These are phyloP conservation scores for Exophiala phaeomuriformis DNA, from an alignment of 2,329 filamentous ascomycete species.

Conservation along the genomic window DNA sequence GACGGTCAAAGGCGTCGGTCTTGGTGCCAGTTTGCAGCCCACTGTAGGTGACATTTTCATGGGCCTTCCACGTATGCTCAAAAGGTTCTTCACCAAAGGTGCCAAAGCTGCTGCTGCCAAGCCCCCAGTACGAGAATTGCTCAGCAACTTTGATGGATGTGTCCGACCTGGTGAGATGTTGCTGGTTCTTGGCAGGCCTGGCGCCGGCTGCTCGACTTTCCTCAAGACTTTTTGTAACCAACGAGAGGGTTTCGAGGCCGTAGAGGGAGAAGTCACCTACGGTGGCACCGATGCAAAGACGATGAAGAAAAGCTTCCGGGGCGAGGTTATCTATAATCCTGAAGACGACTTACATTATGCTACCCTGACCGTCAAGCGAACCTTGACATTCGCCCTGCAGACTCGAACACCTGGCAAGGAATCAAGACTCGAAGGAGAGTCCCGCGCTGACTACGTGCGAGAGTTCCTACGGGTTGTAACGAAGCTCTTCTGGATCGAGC, in stretches of 20 bases:
- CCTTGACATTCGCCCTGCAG: slow-evolving; percentile 63
- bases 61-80: slow-evolving; percentile 42
- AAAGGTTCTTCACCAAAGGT: slow-evolving; percentile 36
- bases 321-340: slow-evolving; percentile 60
- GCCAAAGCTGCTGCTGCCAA: slow-evolving; percentile 30
- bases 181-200: slow-evolving; percentile 61
- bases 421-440: slow-evolving; percentile 55
- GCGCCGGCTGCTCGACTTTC: slow-evolving; percentile 63
- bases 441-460: slow-evolving; percentile 51
- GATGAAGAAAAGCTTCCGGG: slow-evolving; percentile 45
- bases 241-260: slow-evolving; percentile 50
- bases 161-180: slow-evolving; percentile 68
- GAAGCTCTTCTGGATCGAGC: slow-evolving; percentile 38
- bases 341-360: slow-evolving; percentile 73
- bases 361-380: slow-evolving; percentile 68
- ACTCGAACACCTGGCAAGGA: slow-evolving; percentile 59
- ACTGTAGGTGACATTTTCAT: slow-evolving; percentile 52
- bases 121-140: slow-evolving; percentile 55
- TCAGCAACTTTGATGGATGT: slow-evolving; percentile 59
- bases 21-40: slow-evolving; percentile 56
- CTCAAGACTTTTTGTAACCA: slow-evolving; percentile 63
- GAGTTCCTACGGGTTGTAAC: slow-evolving; percentile 49
- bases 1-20: slow-evolving; percentile 62
- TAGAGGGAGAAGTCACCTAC: slow-evolving; percentile 50
- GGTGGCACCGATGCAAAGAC: slow-evolving; percentile 48